Evolutionary conservation across 1,139 yeast genomes (phyloP).

Genomic region (Taphrina communis): DNA sequence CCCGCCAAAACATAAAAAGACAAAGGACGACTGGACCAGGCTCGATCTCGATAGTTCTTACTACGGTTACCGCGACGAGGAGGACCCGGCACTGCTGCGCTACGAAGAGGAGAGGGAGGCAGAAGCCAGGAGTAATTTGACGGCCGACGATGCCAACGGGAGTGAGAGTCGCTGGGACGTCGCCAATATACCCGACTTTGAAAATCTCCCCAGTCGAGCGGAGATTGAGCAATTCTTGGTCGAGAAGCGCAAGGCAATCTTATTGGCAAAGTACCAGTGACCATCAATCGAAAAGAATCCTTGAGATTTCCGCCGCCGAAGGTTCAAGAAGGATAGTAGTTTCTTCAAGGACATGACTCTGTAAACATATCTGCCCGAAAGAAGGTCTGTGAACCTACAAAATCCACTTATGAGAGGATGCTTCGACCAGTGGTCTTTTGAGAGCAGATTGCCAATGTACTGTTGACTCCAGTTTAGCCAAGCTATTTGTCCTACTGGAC

Average conservation of each 20-base stretch:
- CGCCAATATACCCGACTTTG: slow-evolving; percentile 40
- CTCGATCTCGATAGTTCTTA: slow-evolving; percentile 54
- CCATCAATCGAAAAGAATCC: no score
- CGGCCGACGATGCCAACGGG: slow-evolving; percentile 41
- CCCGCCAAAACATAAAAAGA: slow-evolving; percentile 33
- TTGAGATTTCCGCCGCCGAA: no score
- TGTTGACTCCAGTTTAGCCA: no score
- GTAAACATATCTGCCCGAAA: no score
- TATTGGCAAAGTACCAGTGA: slow-evolving; percentile 35
- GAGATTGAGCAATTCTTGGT: slow-evolving; percentile 41
- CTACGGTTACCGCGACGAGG: slow-evolving; percentile 59
- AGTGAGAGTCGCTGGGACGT: slow-evolving; percentile 43
- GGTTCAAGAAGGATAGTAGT: no score
- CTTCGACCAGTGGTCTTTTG: no score
- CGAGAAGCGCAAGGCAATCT: slow-evolving; percentile 35
- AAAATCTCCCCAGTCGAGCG: slow-evolving; percentile 30
- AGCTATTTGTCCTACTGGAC: neutral
- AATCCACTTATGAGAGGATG: no score
- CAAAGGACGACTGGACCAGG: slow-evolving; percentile 46
- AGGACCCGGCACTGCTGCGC: slow-evolving; percentile 46
- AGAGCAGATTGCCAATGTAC: no score
- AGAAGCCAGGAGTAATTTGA: slow-evolving; percentile 46
- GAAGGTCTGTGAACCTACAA: no score
- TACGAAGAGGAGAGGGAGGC: slow-evolving; percentile 50
- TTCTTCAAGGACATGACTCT: no score